Base-by-base conservation (phyloP, 164 flowering plant genomes). In the Magnolia kwangsiensis region DNA sequence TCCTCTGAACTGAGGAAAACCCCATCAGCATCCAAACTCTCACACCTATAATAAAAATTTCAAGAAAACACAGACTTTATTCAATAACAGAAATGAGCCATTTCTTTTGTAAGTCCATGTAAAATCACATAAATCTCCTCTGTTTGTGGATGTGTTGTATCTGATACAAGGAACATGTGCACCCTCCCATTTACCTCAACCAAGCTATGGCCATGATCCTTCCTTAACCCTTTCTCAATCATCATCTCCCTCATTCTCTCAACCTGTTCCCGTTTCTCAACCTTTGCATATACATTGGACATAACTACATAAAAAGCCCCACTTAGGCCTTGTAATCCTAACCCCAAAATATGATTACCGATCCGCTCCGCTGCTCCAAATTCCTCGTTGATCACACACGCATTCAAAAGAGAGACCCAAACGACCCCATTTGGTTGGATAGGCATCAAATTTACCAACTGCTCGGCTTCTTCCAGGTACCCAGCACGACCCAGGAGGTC, bases 401-500 rank as follows among this genome's bases (percentile, higher is more conserved):
- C 76, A 7, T 78, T 80, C 72, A 78, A 72, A 63, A 81, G 74
- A 63, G 78, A 72, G 50, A 71, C 79, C 83, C 83, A 81, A 20
- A 81, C 14, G 24, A 73, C 74, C 8, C 69, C 78, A 73, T 78
- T 75, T 7, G 81, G 72, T 37, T n/a, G 27, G 18, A 76, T 69
- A 4, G 83, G 83, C 83, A 81, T 81, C 3, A 65, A 61, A 29
- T 69, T 61, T 20, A 78, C 72, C 51, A 78, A 67, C 50, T 31
- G 55, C 45, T 72, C 80, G 4, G 81, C 83, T 9, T 76, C 77
- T 21, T 69, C 61, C 3, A 85, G 75, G 16, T 50, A 78, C 67
- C 78, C 76, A 1, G 85, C 81, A 66, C 87, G 78, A 23, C 87
- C 82, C 21, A 86, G 58, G 51, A 86, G 78, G 76, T 86, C 86